Percentiles rank a stretch among this genome's conserved stretches.
phyloP scores from a whole-genome alignment of 169 alveolate species.

The Babesia microti region DNA sequence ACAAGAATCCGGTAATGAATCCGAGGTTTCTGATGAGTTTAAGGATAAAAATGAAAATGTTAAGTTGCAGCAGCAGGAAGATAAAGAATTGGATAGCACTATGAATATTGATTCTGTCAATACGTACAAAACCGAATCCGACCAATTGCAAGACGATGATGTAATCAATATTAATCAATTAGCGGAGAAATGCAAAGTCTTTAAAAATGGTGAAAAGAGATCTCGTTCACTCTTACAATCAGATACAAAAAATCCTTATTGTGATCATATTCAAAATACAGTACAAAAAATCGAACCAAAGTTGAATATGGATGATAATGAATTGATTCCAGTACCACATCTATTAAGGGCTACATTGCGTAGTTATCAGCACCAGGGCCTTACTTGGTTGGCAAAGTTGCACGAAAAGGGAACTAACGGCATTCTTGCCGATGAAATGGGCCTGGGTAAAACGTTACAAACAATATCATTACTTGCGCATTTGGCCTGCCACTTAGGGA shows the following conservation, averaged over 20 bases:
- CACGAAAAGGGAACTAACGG: constrained; percentile 91
- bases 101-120: constrained; percentile 17
- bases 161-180: constrained; percentile 1
- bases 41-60: constrained; percentile 9
- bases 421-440: constrained; percentile 99
- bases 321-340: constrained; percentile 67
- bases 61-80: constrained; percentile 28
- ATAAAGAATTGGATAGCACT: constrained; percentile 26
- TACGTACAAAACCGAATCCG: neutral
- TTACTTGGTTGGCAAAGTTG: constrained; percentile 92
- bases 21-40: constrained; percentile 23
- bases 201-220: neutral
- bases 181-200: constrained; percentile 5
- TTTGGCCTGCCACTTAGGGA: constrained; percentile 86
- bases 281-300: constrained; percentile 37
- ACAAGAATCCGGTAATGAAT: neutral
- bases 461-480: constrained; percentile 94
- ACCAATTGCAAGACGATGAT: neutral
- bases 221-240: constrained; percentile 2
- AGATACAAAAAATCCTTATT: constrained; percentile 14
- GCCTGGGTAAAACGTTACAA: constrained; percentile 97
- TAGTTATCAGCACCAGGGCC: constrained; percentile 89
- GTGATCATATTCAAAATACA: constrained; percentile 43
- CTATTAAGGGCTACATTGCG: constrained; percentile 81
- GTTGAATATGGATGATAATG: constrained; percentile 56